phyloP scores from a whole-genome alignment of 768 basidiomycete species.

The Kwoniella dejecticola region DNA sequence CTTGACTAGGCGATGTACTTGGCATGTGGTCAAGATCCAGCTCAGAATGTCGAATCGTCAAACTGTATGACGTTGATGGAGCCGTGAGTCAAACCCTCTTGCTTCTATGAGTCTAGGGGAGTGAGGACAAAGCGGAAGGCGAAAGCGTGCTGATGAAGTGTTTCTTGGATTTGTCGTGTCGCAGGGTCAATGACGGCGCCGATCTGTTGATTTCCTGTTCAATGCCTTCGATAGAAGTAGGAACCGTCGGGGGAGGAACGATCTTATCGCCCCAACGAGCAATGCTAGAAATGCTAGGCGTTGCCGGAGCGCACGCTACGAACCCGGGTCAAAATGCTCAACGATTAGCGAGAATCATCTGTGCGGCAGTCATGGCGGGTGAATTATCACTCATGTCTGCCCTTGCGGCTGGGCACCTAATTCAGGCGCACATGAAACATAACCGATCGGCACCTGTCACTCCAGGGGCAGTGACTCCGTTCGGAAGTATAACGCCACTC shows the following conservation, averaged over 20 bases:
- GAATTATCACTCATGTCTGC: slow-evolving; percentile 90
- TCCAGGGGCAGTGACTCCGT: slow-evolving; percentile 61
- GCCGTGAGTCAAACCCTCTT: slow-evolving; percentile 65
- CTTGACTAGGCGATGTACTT: slow-evolving; percentile 71
- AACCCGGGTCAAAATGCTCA: slow-evolving; percentile 88
- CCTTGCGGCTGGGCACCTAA: slow-evolving; percentile 90
- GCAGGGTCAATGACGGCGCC: slow-evolving; percentile 78
- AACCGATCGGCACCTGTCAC: slow-evolving; percentile 84
- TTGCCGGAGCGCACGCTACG: slow-evolving; percentile 84
- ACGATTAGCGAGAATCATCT: slow-evolving; percentile 83
- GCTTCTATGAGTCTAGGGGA: slow-evolving; percentile 8
- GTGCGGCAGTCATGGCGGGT: slow-evolving; percentile 93
- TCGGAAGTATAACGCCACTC: slow-evolving; percentile 24
- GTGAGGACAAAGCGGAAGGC: too few relatives aligned
- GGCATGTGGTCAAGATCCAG: slow-evolving; percentile 97
- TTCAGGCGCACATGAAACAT: slow-evolving; percentile 88
- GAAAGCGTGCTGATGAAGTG: slow-evolving; percentile 6
- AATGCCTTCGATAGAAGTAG: slow-evolving; percentile 99
- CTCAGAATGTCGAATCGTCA: slow-evolving; percentile 97
- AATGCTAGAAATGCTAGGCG: slow-evolving; percentile 89
- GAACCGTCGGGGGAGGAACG: slow-evolving; percentile 95
- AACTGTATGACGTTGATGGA: slow-evolving; percentile 99
- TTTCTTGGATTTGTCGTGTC: not conserved
- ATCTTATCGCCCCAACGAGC: slow-evolving; percentile 85
- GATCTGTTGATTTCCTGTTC: slow-evolving; percentile 90